phyloP scores from a whole-genome alignment of 352 stramenopile genomes.

The Blastocystis sp. region DNA sequence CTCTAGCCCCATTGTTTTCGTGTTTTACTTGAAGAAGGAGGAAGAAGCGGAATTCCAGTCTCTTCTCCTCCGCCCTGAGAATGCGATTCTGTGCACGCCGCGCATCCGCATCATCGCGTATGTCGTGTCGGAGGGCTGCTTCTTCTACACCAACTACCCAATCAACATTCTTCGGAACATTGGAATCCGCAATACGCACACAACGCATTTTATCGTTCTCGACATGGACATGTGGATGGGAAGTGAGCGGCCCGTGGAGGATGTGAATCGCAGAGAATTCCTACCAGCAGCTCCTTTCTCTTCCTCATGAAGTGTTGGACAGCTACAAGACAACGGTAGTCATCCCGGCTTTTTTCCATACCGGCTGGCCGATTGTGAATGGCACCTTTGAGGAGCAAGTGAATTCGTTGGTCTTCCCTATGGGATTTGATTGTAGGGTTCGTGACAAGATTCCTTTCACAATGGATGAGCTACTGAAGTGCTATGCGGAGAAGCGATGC shows the following conservation, averaged over 20 bases:
- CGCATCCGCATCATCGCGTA: slow-evolving; percentile 12
- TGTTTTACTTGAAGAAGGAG: slow-evolving; percentile 49
- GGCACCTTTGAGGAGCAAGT: slow-evolving; percentile 42
- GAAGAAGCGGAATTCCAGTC: not conserved
- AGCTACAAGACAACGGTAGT: slow-evolving; percentile 15
- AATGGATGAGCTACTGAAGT: slow-evolving; percentile 14
- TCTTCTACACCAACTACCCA: slow-evolving; percentile 57
- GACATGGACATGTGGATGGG: slow-evolving; percentile 67
- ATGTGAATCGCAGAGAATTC: slow-evolving; percentile 34
- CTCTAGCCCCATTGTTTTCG: slow-evolving; percentile 49
- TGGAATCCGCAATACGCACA: slow-evolving; percentile 19
- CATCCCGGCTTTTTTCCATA: slow-evolving; percentile 58
- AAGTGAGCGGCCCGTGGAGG: not conserved
- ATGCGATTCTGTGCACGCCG: not conserved
- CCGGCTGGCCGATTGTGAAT: slow-evolving; percentile 30
- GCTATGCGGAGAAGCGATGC: not conserved
- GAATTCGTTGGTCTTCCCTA: not conserved
- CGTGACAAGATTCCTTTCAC: slow-evolving; percentile 24
- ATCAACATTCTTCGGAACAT: slow-evolving; percentile 67
- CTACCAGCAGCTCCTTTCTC: not conserved
- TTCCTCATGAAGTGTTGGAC: not conserved
- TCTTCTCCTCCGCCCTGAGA: not conserved
- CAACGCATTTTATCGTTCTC: slow-evolving; percentile 7
- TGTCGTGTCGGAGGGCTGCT: not conserved
- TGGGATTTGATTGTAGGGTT: not conserved